Conservation (phyloP, 108 stramenopile species). For the Fragilaria radians region DNA sequence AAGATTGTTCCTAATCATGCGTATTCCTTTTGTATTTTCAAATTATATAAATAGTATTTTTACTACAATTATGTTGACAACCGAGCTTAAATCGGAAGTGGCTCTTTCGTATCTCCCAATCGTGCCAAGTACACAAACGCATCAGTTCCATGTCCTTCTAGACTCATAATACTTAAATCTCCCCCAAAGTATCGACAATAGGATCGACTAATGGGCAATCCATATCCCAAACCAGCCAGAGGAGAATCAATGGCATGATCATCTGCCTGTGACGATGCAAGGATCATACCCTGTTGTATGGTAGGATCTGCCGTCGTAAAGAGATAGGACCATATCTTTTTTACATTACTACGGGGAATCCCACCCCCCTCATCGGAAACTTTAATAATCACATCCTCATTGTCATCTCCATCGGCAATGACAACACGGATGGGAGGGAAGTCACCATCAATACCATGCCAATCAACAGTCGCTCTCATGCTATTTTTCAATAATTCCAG, state of each 20-base stretch:
- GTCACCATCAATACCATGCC: slow-evolving; percentile 84
- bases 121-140: slow-evolving; percentile 92
- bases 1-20: too few relatives aligned
- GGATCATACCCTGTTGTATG: slow-evolving; percentile 78
- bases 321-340: slow-evolving; percentile 93
- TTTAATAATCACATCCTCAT: slow-evolving; percentile 99
- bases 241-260: slow-evolving; percentile 92
- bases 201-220: slow-evolving; percentile 92
- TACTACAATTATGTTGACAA: too few relatives aligned
- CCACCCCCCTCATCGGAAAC: slow-evolving; percentile 98
- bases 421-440: slow-evolving; percentile 95
- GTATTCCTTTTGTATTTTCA: too few relatives aligned
- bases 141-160: slow-evolving; percentile 99
- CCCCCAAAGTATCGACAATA: slow-evolving; percentile 99
- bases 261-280: slow-evolving; percentile 48
- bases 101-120: slow-evolving; percentile 78
- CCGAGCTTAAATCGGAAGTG: slow-evolving; percentile 64
- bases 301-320: slow-evolving; percentile 87
- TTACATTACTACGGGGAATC: slow-evolving; percentile 91
- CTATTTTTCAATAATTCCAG: slow-evolving; percentile 97
- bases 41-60: too few relatives aligned
- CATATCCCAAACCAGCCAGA: slow-evolving; percentile 96
- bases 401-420: slow-evolving; percentile 94
- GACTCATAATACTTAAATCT: slow-evolving; percentile 95
- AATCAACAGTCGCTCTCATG: slow-evolving; percentile 98